Base-by-base conservation (phyloP, 495 filamentous ascomycete species). In the Aspergillus saccharolyticus region DNA sequence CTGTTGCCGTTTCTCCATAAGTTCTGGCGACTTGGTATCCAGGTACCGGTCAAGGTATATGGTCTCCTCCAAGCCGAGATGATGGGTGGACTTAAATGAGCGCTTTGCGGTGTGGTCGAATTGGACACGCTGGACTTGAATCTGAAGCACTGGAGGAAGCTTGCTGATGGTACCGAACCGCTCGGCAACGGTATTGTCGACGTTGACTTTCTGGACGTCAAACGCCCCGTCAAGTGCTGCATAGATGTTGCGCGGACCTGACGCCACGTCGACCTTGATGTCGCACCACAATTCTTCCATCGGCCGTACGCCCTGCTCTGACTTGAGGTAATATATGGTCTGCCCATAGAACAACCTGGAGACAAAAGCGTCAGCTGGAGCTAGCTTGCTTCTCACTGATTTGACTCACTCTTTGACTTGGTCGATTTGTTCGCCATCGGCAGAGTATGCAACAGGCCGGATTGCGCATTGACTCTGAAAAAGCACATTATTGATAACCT, bases 31-130 rank as follows among this genome's bases (percentile, higher is more conserved):
- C 28, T 78, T 75, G 3, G 80, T 80, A 50, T 94, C 88, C 78
- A 95, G 86, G 69, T 93, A 98, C 15, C 92, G 83, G 71, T 97
- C 94, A 48, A 98, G 76, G 66, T 88, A 97, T 30, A 98, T 82
- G 2, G 80, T 84, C 51, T 93, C 85, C 17, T 83, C 80, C 20
- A 98, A 80, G 14, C 80, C 75, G 18, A 97, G 76, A 42, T 89
- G 88, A 50, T 91, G 85, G 24, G 85, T 84, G 10, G 90, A 90
- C 60, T 96, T 97, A 65, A 80, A 86, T 2, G 83, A 76, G 20
- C 71, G 72, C 50, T 82, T 80, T 53, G 74, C 82, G n/a, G 74
- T 73, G 0, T 77, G 73, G 52, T 89, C 85, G 50, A 82, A 91
- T 33, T 86, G 84, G 9, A 86, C 85, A 19, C 94, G 83, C 63